Evolutionary conservation across 495 filamentous ascomycete species (phyloP).

Genomic region (Penicillium ochrochloron): DNA sequence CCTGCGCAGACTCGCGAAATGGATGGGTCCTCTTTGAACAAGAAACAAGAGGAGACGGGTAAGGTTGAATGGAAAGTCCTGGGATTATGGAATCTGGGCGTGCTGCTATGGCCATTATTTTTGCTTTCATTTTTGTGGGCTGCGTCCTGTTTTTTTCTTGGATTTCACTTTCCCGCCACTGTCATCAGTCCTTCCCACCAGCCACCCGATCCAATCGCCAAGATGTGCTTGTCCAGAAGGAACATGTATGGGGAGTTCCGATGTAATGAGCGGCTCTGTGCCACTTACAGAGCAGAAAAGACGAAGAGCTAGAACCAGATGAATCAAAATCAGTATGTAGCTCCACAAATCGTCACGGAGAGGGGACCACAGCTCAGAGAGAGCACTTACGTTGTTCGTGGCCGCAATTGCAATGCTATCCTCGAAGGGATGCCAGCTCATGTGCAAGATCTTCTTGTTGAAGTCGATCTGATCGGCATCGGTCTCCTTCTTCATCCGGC

Average conservation of each 20-base stretch:
- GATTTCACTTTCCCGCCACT: slow-evolving; percentile 21
- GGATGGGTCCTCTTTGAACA: slow-evolving; percentile 1
- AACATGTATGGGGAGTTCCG: slow-evolving; percentile 28
- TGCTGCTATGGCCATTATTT: slow-evolving; percentile 36
- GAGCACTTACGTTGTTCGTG: slow-evolving; percentile 90
- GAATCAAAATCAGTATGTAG: background rate
- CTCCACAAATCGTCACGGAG: background rate
- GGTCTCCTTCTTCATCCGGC: slow-evolving; percentile 97
- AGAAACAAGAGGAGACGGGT: background rate
- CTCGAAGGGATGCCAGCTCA: slow-evolving; percentile 99
- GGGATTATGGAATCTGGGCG: slow-evolving; percentile 35
- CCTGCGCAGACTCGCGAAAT: slow-evolving; percentile 5
- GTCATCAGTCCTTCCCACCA: slow-evolving; percentile 24
- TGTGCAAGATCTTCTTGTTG: slow-evolving; percentile 99
- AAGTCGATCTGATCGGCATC: slow-evolving; percentile 99
- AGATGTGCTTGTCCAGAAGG: slow-evolving; percentile 37
- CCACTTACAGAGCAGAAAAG: slow-evolving; percentile 88
- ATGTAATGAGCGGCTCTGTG: slow-evolving; percentile 14
- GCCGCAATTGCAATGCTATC: slow-evolving; percentile 99
- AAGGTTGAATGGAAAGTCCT: slow-evolving; percentile 22
- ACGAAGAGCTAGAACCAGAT: slow-evolving; percentile 75
- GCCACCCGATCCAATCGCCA: slow-evolving; percentile 27
- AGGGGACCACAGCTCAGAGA: slow-evolving; percentile 1
- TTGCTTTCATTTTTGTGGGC: slow-evolving; percentile 21
- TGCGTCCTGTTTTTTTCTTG: slow-evolving; percentile 23